A percentile compares a stretch with the other conserved stretches of the same genome.
These are phyloP conservation scores for Cylindrotheca fusiformis DNA, from an alignment of 108 stramenopile species.

Conservation along the genomic window DNA sequence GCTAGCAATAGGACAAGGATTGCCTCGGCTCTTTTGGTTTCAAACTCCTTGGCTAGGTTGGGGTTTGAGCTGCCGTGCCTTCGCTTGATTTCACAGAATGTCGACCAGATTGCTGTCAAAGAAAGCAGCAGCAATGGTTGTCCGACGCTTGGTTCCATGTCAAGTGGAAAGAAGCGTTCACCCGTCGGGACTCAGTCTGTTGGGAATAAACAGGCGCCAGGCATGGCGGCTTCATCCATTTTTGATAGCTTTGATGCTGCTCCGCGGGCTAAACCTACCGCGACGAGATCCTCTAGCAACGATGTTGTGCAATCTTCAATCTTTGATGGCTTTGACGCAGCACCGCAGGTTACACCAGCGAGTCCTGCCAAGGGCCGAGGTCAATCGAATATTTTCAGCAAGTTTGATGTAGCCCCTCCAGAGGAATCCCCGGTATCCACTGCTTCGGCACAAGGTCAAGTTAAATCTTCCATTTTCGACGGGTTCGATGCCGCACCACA, in stretches of 20 bases:
- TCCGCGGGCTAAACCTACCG: not conserved
- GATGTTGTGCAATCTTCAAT: slow-evolving; percentile 41
- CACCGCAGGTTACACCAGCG: slow-evolving; percentile 18
- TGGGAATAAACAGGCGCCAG: not conserved
- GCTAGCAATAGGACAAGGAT: slow-evolving; percentile 46
- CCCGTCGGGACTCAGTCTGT: not conserved
- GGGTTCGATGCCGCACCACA: slow-evolving; percentile 32
- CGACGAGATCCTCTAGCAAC: not conserved
- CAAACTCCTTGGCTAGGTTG: slow-evolving; percentile 42
- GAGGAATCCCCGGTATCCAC: slow-evolving; percentile 44
- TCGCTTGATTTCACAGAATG: slow-evolving; percentile 2
- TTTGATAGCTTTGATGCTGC: not conserved
- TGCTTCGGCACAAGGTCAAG: not conserved
- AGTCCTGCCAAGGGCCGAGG: slow-evolving; percentile 2
- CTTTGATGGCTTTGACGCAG: slow-evolving; percentile 56
- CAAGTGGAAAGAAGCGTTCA: not conserved
- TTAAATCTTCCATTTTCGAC: slow-evolving; percentile 48
- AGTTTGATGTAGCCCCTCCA: slow-evolving; percentile 33
- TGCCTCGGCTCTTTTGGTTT: slow-evolving; percentile 54
- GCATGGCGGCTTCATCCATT: slow-evolving; percentile 1
- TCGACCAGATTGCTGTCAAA: not conserved
- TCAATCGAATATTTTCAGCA: slow-evolving; percentile 44
- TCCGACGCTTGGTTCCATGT: not conserved
- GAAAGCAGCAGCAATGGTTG: not conserved
- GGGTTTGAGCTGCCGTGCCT: slow-evolving; percentile 69